A percentile compares a stretch with the other conserved stretches of the same genome.
Evolutionary conservation across 1,284 basidiomycete species (phyloP).

Genomic region (Ceratobasidium theobromae): DNA sequence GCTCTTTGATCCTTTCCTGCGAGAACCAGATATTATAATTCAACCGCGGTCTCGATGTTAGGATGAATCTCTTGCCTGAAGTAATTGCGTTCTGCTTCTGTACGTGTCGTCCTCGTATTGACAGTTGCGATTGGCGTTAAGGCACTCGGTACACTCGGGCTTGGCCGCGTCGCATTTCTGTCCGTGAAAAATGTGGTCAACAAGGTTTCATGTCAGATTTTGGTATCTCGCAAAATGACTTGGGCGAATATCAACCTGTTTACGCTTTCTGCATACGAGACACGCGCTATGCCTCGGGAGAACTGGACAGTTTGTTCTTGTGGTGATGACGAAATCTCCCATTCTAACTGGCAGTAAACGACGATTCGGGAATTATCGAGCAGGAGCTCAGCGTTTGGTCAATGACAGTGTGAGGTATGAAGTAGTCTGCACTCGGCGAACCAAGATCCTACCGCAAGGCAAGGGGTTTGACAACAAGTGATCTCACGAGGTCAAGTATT

Average conservation of each 20-base stretch:
- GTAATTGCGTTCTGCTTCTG: slow-evolving; percentile 2
- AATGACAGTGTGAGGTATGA: not conserved
- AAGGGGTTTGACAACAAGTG: too few species aligned
- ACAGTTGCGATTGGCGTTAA: not conserved
- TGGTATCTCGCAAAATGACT: not conserved
- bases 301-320: not conserved
- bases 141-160: slow-evolving; percentile 15
- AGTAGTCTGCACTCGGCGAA: too few species aligned
- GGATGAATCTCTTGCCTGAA: not conserved
- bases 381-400: not conserved
- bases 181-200: not conserved
- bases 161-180: slow-evolving; percentile 29
- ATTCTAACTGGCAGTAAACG: not conserved
- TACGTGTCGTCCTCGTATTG: slow-evolving; percentile 25
- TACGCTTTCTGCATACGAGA: slow-evolving; percentile 16
- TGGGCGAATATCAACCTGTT: not conserved
- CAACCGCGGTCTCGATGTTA: not conserved
- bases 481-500: too few species aligned
- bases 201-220: not conserved
- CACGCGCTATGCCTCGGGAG: slow-evolving; percentile 10
- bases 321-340: not conserved
- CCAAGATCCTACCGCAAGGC: too few species aligned
- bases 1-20: slow-evolving; percentile 26
- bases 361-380: not conserved
- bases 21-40: not conserved